These are phyloP conservation scores for Hymenoscyphus occultus DNA, from an alignment of 2,329 filamentous ascomycete species.

Conservation along the genomic window DNA sequence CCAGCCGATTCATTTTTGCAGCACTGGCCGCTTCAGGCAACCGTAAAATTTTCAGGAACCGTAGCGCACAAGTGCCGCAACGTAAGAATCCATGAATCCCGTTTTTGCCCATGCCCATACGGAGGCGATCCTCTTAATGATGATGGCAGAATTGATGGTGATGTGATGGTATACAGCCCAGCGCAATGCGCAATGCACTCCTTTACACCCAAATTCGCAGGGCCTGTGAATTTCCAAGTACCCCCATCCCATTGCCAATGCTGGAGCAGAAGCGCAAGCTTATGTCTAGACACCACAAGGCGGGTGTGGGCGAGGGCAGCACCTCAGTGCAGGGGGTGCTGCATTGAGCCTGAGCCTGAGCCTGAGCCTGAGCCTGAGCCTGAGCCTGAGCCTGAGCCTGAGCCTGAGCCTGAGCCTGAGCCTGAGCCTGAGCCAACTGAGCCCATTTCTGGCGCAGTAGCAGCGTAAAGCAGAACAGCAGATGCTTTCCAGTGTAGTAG, in stretches of 20 bases:
- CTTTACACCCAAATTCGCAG: neutral
- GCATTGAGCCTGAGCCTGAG: neutral
- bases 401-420: too few species aligned
- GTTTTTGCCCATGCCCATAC: neutral
- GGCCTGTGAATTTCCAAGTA: too few species aligned
- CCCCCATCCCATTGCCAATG: neutral
- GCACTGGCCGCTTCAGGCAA: slow-evolving; percentile 1
- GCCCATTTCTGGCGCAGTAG: neutral
- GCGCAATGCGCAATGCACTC: neutral
- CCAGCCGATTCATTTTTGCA: slow-evolving; percentile 1
- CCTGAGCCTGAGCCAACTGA: neutral
- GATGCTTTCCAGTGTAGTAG: slow-evolving; percentile 2
- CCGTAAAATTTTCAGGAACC: neutral
- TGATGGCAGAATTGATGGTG: neutral
- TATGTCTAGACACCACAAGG: slow-evolving; percentile 23
- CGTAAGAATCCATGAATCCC: neutral
- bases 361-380: too few species aligned
- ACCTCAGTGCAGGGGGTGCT: slow-evolving; percentile 6
- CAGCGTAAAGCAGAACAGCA: neutral
- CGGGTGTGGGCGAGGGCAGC: slow-evolving; percentile 5
- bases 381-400: too few species aligned
- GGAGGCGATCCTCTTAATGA: neutral
- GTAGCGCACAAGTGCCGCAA: neutral
- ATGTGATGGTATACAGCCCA: neutral
- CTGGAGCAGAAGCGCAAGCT: slow-evolving; percentile 24